These are phyloP conservation scores for Dactylellina drechsleri DNA, from an alignment of 2,329 filamentous ascomycete genomes.

Conservation along the genomic window DNA sequence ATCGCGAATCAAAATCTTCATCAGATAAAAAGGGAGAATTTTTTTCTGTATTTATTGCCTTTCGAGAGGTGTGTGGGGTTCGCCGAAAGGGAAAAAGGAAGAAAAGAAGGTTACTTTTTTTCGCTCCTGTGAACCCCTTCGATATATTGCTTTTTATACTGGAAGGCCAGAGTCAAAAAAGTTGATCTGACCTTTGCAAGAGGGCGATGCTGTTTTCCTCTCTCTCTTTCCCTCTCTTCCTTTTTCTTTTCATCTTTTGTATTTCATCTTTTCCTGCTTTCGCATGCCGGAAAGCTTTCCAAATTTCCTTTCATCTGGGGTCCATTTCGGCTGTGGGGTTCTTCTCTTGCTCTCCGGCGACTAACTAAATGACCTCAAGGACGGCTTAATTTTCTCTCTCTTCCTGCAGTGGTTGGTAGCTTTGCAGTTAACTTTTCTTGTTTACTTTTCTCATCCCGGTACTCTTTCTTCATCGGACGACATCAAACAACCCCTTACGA, in stretches of 20 bases:
- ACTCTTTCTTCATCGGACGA: background rate
- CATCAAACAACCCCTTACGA: background rate
- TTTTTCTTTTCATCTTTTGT: conserved; percentile 15
- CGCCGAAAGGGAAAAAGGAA: background rate
- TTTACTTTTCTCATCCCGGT: background rate
- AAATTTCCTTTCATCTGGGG: conserved; percentile 12
- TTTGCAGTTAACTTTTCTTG: background rate
- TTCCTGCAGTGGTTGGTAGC: too few relatives aligned
- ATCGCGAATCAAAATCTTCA: conserved; percentile 45
- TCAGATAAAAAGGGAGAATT: conserved; percentile 29
- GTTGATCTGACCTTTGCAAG: conserved; percentile 32
- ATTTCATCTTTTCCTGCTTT: background rate
- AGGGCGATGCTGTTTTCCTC: background rate
- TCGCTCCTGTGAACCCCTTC: conserved; percentile 4
- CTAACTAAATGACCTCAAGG: conserved; percentile 37
- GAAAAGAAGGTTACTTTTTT: background rate
- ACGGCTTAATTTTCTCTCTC: conserved; percentile 2
- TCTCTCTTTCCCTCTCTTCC: background rate
- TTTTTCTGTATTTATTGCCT: conserved; percentile 21
- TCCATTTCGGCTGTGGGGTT: conserved; percentile 35
- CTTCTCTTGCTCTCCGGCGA: conserved; percentile 5
- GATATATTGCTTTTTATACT: conserved; percentile 32
- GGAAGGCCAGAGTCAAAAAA: conserved; percentile 22
- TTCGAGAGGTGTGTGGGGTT: conserved; percentile 30
- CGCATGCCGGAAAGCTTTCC: background rate